Percentiles rank a stretch among this genome's conserved stretches.
These are phyloP conservation scores for Russula olivacea DNA, from an alignment of 768 basidiomycete genomes.

Conservation along the genomic window DNA sequence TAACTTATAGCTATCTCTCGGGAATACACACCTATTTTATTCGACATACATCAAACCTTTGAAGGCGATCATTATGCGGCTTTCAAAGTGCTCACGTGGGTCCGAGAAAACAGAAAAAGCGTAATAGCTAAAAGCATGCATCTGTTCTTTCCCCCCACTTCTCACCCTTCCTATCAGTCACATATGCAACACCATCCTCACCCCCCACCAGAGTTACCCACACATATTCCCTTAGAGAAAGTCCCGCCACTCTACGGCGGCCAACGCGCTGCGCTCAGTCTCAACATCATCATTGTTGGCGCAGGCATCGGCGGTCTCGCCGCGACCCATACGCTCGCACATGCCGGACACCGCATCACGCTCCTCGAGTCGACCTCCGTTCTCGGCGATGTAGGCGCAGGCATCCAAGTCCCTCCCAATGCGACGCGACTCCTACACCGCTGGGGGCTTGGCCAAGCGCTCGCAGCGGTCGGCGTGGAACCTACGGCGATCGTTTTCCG, in stretches of 20 bases:
- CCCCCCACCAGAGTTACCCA: neutral
- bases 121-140: too few relatives aligned
- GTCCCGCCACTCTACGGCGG: slow-evolving; percentile 29
- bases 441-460: slow-evolving; percentile 36
- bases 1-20: too few relatives aligned
- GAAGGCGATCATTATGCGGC: too few relatives aligned
- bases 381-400: slow-evolving; percentile 39
- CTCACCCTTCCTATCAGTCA: neutral
- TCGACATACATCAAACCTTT: too few relatives aligned
- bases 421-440: slow-evolving; percentile 34
- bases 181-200: slow-evolving; percentile 1
- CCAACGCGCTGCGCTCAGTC: slow-evolving; percentile 31
- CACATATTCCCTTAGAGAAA: slow-evolving; percentile 15
- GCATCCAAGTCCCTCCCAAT: slow-evolving; percentile 41
- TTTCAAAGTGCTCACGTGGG: too few relatives aligned
- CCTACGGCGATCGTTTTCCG: slow-evolving; percentile 38
- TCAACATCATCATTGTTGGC: slow-evolving; percentile 39
- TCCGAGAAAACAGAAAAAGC: too few relatives aligned
- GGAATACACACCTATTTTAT: too few relatives aligned
- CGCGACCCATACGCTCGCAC: slow-evolving; percentile 36
- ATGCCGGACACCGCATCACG: slow-evolving; percentile 38
- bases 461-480: slow-evolving; percentile 32
- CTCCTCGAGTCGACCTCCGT: slow-evolving; percentile 36
- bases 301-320: slow-evolving; percentile 41
- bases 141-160: neutral